Base-by-base conservation (phyloP, 192 early-diverging fungal species). In the Podila epigama region DNA sequence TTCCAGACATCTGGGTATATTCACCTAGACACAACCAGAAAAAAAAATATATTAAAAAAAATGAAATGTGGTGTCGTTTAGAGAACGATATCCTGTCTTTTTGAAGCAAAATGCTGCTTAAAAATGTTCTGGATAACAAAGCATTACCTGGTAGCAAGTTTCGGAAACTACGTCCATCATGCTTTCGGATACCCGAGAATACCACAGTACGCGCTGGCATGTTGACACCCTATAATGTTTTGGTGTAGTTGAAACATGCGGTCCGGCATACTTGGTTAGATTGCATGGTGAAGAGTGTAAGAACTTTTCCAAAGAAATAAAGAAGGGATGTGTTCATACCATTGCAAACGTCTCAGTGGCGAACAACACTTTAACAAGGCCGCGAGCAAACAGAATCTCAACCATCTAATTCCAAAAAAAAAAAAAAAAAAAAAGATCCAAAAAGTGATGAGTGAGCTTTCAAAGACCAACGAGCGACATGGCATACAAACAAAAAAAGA, bases 311-410 rank as follows among this genome's bases (percentile, higher is more conserved):
- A 51, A 50, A 25, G 8, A 42, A 35, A 59, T 1, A 18, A 27
- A 12, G 56, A 31, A 56, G n/a, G 20, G 35, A 11, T 35, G 57
- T 33, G 18, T 32, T 18, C 51, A 52, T 64, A 88, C 86, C 96
- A 99, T 99, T 5, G 97, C 95, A 88, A 99, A 99, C 11, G 97
- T 99, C 80, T 99, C 97, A 4, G 97, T 99, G 0, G 97, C 97
- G 88, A 97, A 98, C 67, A 99, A 80, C 3, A 95, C 91, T 78
- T 91, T 90, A 36, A 99, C 94, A 34, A 98, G 83, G 3, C 95
- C 94, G 35, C 91, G 82, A 18, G 91, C 87, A 84, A 99, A 99
- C 65, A 98, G 64, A 41, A 98, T 95, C 79, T 99, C 97, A 6
- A 99, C 96, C 68, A 97, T 92, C 88, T 89, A 60, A 33, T 41